Conservation (phyloP, 1,284 basidiomycete species). For the Ceraceosorus guamensis region DNA sequence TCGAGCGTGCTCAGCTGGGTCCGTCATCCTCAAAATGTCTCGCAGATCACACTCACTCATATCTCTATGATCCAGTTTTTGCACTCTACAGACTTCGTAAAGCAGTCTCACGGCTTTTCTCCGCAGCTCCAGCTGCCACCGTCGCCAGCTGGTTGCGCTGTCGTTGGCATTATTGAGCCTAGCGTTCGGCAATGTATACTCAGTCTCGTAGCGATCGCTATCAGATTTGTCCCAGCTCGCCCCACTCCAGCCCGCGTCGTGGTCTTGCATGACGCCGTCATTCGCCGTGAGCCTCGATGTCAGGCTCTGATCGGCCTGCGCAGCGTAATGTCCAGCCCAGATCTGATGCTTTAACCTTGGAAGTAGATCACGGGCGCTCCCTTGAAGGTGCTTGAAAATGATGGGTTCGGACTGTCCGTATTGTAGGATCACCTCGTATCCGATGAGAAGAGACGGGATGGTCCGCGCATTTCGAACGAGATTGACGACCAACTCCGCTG, state of each 20-base stretch:
- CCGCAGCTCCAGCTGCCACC: conserved; percentile 26
- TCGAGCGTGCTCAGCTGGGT: background rate
- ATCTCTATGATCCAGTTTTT: conserved; percentile 28
- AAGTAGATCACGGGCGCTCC: conserved; percentile 22
- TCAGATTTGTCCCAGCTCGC: background rate
- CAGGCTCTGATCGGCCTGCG: conserved; percentile 24
- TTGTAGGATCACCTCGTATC: conserved; percentile 68
- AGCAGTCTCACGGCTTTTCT: conserved; percentile 50
- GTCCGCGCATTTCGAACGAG: conserved; percentile 50
- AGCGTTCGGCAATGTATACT: background rate
- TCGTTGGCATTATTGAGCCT: background rate
- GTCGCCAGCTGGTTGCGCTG: background rate
- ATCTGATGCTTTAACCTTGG: conserved; percentile 43
- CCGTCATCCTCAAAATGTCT: background rate
- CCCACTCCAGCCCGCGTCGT: background rate
- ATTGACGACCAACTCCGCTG: conserved; percentile 23
- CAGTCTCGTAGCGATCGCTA: background rate
- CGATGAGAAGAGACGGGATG: conserved; percentile 73
- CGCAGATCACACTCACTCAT: conserved; percentile 15
- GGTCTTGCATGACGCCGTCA: conserved; percentile 1
- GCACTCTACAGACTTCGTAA: conserved; percentile 34
- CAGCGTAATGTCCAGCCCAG: conserved; percentile 46
- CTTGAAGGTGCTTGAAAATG: conserved; percentile 13
- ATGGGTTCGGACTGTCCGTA: conserved; percentile 55
- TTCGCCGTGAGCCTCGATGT: background rate